Conservation (phyloP, 768 basidiomycete species). For the Chalciporus piperatus region DNA sequence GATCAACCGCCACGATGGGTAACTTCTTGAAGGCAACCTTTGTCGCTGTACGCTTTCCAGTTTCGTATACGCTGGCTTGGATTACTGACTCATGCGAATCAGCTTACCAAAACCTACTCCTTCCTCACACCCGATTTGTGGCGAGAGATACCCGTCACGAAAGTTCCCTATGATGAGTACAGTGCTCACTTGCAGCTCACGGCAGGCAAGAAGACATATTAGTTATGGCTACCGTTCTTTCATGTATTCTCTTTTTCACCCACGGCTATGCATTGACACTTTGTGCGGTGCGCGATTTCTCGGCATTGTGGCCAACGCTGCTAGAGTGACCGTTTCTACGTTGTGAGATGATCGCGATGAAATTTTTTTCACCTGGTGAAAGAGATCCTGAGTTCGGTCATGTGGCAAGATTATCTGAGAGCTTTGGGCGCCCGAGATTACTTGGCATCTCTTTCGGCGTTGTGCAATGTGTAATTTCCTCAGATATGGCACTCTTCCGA, state of each 20-base stretch:
- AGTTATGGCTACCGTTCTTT: constrained; percentile 28
- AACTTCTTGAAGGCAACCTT: constrained; percentile 99
- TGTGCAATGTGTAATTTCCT: too few species aligned
- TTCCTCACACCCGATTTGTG: constrained; percentile 99
- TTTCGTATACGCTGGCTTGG: background rate
- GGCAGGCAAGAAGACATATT: constrained; percentile 71
- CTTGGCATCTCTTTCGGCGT: too few species aligned
- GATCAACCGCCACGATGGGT: constrained; percentile 97
- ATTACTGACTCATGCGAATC: constrained; percentile 1
- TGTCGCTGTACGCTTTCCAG: constrained; percentile 62
- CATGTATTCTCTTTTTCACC: constrained; percentile 4
- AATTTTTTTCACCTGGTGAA: too few species aligned
- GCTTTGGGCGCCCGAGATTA: too few species aligned
- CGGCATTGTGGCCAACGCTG: too few species aligned
- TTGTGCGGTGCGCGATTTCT: background rate
- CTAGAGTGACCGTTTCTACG: too few species aligned
- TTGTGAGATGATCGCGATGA: too few species aligned
- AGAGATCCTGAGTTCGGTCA: too few species aligned
- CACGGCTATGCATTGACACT: background rate
- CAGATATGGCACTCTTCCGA: too few species aligned
- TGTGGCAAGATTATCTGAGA: too few species aligned
- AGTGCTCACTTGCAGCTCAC: constrained; percentile 86
- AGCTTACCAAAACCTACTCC: constrained; percentile 97
- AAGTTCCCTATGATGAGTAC: constrained; percentile 93
- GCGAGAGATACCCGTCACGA: constrained; percentile 89